Conservation (phyloP, 2,329 filamentous ascomycete genomes). For the Fusarium temperatum region DNA sequence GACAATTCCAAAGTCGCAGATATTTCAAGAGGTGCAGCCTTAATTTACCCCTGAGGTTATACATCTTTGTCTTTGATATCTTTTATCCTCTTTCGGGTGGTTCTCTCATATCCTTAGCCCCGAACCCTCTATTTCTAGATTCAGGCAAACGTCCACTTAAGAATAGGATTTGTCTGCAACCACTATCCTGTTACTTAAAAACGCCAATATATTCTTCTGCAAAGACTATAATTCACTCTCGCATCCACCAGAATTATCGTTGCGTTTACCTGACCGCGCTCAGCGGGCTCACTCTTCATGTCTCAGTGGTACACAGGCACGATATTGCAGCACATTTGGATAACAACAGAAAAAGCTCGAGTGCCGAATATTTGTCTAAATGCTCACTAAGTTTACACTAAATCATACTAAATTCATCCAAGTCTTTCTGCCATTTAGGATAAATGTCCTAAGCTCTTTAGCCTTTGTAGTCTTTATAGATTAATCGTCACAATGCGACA, state of each 20-base stretch:
- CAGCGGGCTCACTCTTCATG: neutral
- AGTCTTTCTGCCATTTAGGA: neutral
- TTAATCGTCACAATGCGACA: neutral
- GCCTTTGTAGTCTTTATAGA: neutral
- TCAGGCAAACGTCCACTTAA: neutral
- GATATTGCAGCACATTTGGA: no score
- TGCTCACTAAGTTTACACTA: neutral
- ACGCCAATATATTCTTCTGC: no score
- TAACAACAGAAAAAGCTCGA: neutral
- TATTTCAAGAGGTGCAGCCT: no score
- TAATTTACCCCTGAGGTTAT: neutral
- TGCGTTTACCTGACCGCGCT: neutral
- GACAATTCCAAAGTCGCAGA: no score
- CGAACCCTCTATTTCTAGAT: rapidly evolving
- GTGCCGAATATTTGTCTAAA: neutral
- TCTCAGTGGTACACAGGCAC: neutral
- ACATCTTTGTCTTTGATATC: no score
- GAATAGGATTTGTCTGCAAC: neutral
- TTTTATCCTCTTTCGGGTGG: no score
- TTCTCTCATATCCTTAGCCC: no score
- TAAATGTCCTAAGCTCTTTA: neutral
- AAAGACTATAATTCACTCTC: neutral
- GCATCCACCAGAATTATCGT: neutral
- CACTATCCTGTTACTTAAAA: neutral
- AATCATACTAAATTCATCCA: neutral